Evolutionary conservation across 495 filamentous ascomycete genomes (phyloP), one percentile per base, ranked within the genome.

Genomic region (Penicillium paxilli): DNA sequence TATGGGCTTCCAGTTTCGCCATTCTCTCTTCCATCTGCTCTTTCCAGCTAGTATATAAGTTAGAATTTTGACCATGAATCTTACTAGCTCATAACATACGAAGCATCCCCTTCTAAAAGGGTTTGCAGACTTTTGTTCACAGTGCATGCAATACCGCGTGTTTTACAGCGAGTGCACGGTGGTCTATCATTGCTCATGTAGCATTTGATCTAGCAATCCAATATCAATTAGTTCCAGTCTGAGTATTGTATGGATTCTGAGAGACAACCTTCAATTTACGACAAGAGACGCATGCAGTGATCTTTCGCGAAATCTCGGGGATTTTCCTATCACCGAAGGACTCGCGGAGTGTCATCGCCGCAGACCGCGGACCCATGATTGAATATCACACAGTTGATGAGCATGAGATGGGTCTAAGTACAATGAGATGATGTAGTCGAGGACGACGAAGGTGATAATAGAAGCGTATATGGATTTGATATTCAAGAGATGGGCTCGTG

Each of bases 291-390:
- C 62, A 65, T 11, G 62, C 62, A 12, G 60, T 65, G 24, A 65
- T 63, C 33, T 64, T 63, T 4, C 61, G 53, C 16, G 41, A 62
- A 41, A 64, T 62, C 21, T 55, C 54, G 8, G 58, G 61, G 12
- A 51, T 50, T 42, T 61, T 64, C 16, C 48, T 41, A 21, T 64
- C 61, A 14, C 61, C 61, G 22, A 62, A 64, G n/a, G 48, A 51
- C 4, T 51, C 48, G 35, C 48, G 48, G 4, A 51, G 48, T 2
- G 21, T 10, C 33, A 51, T 51, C 5, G 48, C 48, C 10, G 48
- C 48, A 19, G 48, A 51, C 12, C 21, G 12, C 10, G 35, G 10
- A 42, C 19, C 40, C 48, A 51, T 51, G 20, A n/a, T 24, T 6
- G 33, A 37, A 16, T 37, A 4, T 33, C 11, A 33, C 35, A n/a